phyloP scores from a whole-genome alignment of 768 basidiomycete genomes.

The Kwoniella pini region DNA sequence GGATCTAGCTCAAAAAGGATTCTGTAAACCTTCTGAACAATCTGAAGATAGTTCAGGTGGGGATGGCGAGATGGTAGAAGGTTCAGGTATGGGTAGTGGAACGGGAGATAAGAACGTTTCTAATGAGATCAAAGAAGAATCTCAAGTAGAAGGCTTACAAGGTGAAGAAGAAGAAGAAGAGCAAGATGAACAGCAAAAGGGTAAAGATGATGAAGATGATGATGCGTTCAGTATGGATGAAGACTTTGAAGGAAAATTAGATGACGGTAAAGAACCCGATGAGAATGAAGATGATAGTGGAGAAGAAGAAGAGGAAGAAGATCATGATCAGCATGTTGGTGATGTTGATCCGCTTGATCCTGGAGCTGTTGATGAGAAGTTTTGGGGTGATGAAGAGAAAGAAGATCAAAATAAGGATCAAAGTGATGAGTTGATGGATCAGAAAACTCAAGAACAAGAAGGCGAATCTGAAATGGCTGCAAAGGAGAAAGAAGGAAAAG shows the following conservation, averaged over 20 bases:
- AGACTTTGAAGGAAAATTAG: constrained; percentile 82
- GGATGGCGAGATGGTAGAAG: constrained; percentile 60
- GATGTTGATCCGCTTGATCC: constrained; percentile 81
- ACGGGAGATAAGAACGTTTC: constrained; percentile 82
- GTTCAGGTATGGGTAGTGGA: constrained; percentile 87
- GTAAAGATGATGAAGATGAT: constrained; percentile 53
- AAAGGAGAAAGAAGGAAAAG: constrained; percentile 66
- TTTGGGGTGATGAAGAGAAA: constrained; percentile 82
- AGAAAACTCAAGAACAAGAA: constrained; percentile 61
- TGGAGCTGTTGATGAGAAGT: constrained; percentile 85
- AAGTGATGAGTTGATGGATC: constrained; percentile 63
- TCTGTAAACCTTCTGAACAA: constrained; percentile 82
- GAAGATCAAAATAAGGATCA: constrained; percentile 60
- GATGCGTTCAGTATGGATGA: constrained; percentile 88
- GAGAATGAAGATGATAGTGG: constrained; percentile 59
- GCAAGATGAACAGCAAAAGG: constrained; percentile 54
- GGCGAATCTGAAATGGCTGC: constrained; percentile 71
- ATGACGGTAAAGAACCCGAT: constrained; percentile 66
- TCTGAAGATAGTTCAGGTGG: constrained; percentile 57
- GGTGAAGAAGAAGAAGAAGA: constrained; percentile 59
- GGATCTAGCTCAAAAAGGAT: constrained; percentile 78
- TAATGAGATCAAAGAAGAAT: constrained; percentile 93
- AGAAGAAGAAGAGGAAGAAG: constrained; percentile 59
- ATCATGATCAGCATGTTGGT: constrained; percentile 79
- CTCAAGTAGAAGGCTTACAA: constrained; percentile 89